Evolutionary conservation across 1,139 yeast species (phyloP).

Genomic region (Pichia sp.): DNA sequence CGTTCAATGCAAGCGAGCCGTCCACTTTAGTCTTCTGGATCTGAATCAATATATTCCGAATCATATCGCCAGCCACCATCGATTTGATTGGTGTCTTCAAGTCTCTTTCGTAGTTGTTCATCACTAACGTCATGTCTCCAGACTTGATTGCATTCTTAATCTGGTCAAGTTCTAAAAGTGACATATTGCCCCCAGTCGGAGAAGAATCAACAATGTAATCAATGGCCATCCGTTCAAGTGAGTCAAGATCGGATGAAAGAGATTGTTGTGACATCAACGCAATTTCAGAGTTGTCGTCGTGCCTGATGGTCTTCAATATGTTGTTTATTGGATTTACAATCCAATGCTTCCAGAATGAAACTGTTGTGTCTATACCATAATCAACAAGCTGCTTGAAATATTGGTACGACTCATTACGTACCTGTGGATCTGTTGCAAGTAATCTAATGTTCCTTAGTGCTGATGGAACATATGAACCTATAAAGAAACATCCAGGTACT

Average conservation of each 20-base stretch:
- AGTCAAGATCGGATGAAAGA: conserved; percentile 68
- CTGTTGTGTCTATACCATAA: conserved; percentile 58
- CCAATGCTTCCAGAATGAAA: conserved; percentile 79
- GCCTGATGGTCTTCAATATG: conserved; percentile 73
- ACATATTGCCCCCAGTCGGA: conserved; percentile 22
- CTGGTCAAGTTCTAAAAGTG: conserved; percentile 28
- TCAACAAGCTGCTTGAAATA: conserved; percentile 20
- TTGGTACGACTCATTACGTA: conserved; percentile 1
- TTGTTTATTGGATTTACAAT: conserved; percentile 70
- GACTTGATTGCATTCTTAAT: conserved; percentile 35
- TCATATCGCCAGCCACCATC: conserved; percentile 60
- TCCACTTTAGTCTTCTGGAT: conserved; percentile 94
- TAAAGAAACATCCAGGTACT: conserved; percentile 39
- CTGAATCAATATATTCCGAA: conserved; percentile 78
- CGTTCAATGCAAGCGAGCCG: conserved; percentile 83
- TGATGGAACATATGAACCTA: conserved; percentile 41
- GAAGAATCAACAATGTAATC: conserved; percentile 55
- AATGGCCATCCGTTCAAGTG: conserved; percentile 82
- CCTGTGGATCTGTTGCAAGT: conserved; percentile 5
- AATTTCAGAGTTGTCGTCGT: conserved; percentile 66
- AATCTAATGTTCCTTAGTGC: conserved; percentile 8
- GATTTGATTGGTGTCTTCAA: conserved; percentile 66
- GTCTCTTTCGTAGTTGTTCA: conserved; percentile 77
- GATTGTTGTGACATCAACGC: conserved; percentile 80
- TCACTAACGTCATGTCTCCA: conserved; percentile 55